Evolutionary conservation across 192 early-diverging fungal genomes (phyloP).

Genomic region (Umbelopsis sp.): DNA sequence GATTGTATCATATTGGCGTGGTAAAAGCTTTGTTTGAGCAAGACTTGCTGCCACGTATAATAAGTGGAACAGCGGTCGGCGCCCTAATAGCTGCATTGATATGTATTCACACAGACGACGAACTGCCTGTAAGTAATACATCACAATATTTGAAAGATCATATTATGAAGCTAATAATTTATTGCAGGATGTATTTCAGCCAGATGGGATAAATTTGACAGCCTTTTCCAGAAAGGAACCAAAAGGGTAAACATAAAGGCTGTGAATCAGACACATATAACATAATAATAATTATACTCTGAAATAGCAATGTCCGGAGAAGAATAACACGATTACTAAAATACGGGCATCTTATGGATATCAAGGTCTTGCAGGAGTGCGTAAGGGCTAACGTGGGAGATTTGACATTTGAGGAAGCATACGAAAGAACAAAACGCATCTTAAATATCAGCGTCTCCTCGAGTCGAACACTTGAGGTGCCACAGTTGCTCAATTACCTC

Average conservation of each 20-base stretch:
- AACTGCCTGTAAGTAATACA: constrained; percentile 55
- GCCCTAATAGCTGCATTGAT: constrained; percentile 76
- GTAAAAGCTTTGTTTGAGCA: constrained; percentile 72
- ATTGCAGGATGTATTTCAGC: constrained; percentile 49
- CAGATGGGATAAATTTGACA: constrained; percentile 65
- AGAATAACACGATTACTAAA: constrained; percentile 71
- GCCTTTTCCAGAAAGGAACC: constrained; percentile 64
- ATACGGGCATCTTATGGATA: constrained; percentile 73
- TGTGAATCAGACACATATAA: neutral
- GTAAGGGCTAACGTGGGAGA: constrained; percentile 74
- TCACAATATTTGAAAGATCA: neutral
- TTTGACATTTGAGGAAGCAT: constrained; percentile 74
- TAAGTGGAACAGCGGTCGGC: constrained; percentile 75
- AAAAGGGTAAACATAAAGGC: constrained; percentile 44
- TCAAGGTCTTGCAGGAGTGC: constrained; percentile 75
- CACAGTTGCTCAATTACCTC: constrained; percentile 74
- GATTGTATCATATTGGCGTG: constrained; percentile 77
- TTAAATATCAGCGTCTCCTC: constrained; percentile 83
- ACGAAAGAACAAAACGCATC: constrained; percentile 61
- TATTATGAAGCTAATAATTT: neutral
- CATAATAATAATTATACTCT: neutral
- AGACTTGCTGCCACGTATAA: constrained; percentile 69
- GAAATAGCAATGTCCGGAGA: constrained; percentile 49
- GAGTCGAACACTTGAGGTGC: constrained; percentile 71
- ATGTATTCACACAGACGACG: constrained; percentile 76